A percentile compares a stretch with the other conserved stretches of the same genome.
Evolutionary conservation across 2,329 filamentous ascomycete species (phyloP).

Genomic region (Ceratocystis variospora): DNA sequence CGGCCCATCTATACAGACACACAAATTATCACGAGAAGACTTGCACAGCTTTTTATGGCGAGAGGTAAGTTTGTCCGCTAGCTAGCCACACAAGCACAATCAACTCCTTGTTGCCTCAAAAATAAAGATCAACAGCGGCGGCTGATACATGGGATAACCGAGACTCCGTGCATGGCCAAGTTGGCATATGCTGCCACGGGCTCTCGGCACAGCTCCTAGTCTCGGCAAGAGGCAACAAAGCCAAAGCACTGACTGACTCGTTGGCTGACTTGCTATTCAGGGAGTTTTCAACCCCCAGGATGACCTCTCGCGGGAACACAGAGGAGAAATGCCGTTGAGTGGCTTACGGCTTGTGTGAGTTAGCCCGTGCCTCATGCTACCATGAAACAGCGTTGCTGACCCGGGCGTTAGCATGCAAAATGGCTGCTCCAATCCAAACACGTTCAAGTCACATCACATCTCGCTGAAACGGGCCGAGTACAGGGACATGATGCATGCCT

Average conservation of each 20-base stretch:
- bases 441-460: conserved; percentile 42
- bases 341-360: conserved; percentile 44
- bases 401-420: conserved; percentile 36
- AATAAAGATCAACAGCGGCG: neutral
- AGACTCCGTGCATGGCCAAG: neutral
- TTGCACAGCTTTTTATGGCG: conserved; percentile 10
- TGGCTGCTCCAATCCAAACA: conserved; percentile 42
- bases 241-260: neutral
- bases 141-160: neutral
- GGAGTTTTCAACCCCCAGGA: conserved; percentile 37
- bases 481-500: conserved; percentile 39
- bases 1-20: neutral
- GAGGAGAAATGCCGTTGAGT: conserved; percentile 34
- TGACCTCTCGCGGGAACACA: conserved; percentile 26
- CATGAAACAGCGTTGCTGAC: neutral
- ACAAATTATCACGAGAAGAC: neutral
- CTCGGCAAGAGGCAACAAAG: neutral
- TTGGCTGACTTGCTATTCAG: conserved; percentile 25
- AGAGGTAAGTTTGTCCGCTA: conserved; percentile 1
- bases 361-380: neutral
- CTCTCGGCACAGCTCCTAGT: neutral
- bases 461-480: conserved; percentile 39
- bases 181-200: neutral
- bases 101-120: neutral
- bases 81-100: no score